Evolutionary conservation across 306 rosid species (phyloP).

Genomic region (Canavalia ensiformis): DNA sequence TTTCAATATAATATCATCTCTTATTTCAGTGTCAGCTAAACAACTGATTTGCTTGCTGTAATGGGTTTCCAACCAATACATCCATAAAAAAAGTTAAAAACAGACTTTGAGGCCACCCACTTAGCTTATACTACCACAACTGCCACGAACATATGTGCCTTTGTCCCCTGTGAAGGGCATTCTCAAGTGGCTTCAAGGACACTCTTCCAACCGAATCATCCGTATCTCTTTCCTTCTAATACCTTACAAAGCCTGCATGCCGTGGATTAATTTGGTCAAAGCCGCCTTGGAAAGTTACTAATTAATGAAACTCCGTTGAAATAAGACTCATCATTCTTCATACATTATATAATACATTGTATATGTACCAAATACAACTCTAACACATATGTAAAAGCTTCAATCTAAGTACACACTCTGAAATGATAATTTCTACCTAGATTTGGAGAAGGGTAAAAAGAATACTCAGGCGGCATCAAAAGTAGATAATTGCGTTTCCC

Average conservation of each 20-base stretch:
- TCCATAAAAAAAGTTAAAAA: conserved; percentile 48
- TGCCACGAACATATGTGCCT: conserved; percentile 31
- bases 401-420: not conserved
- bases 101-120: conserved; percentile 55
- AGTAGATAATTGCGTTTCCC: not conserved
- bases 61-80: conserved; percentile 69
- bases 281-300: conserved; percentile 12
- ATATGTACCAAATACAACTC: not conserved
- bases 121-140: conserved; percentile 38
- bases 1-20: conserved; percentile 43
- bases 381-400: not conserved
- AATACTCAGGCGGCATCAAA: not conserved
- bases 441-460: not conserved
- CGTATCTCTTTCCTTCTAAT: conserved; percentile 41
- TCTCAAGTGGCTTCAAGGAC: conserved; percentile 44
- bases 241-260: conserved; percentile 30
- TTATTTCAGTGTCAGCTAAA: conserved; percentile 67
- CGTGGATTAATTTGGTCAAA: conserved; percentile 32
- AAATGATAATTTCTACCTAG: conserved; percentile 13
- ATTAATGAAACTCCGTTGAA: conserved; percentile 13
- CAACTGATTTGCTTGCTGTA: conserved; percentile 68
- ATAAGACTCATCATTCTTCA: conserved; percentile 19
- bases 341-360: not conserved
- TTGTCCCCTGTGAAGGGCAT: conserved; percentile 50
- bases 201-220: conserved; percentile 45